Evolutionary conservation across 352 stramenopile genomes (phyloP).

Genomic region (Globisporangium cederbergense): DNA sequence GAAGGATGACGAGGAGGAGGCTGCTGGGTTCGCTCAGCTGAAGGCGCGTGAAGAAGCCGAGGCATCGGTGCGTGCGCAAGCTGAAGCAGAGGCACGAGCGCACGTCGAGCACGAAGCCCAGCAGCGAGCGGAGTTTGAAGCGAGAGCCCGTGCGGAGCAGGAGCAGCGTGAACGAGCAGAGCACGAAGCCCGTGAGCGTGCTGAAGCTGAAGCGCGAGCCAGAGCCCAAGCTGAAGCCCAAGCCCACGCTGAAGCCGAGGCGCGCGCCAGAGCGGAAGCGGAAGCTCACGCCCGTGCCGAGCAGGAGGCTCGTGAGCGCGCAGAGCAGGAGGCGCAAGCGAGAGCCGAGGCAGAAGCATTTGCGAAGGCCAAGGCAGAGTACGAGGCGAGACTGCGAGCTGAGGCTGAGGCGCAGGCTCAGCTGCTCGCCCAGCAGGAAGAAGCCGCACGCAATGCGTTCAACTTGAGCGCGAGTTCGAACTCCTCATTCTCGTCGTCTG

Average conservation of each 20-base stretch:
- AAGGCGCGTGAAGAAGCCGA: conserved; percentile 1
- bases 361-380: conserved; percentile 23
- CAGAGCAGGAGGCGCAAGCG: conserved; percentile 13
- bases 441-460: conserved; percentile 25
- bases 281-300: conserved; percentile 25
- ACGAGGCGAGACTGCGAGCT: conserved; percentile 23
- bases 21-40: not conserved
- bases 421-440: conserved; percentile 21
- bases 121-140: conserved; percentile 19
- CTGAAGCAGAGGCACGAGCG: conserved; percentile 10
- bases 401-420: conserved; percentile 26
- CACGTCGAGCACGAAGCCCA: conserved; percentile 18
- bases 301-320: conserved; percentile 15
- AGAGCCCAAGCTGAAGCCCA: conserved; percentile 31
- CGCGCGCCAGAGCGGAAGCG: conserved; percentile 21
- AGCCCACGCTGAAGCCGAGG: conserved; percentile 26
- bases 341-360: conserved; percentile 8
- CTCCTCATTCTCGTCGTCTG: conserved; percentile 19
- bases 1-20: not conserved
- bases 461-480: conserved; percentile 19
- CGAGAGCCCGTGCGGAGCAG: conserved; percentile 15
- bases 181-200: conserved; percentile 19
- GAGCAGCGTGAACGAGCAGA: conserved; percentile 29
- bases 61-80: not conserved
- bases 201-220: conserved; percentile 19